Percentiles rank a stretch among this genome's conserved stretches.
phyloP scores from a whole-genome alignment of 2,329 filamentous ascomycete species.

The Fusarium bulbicola region DNA sequence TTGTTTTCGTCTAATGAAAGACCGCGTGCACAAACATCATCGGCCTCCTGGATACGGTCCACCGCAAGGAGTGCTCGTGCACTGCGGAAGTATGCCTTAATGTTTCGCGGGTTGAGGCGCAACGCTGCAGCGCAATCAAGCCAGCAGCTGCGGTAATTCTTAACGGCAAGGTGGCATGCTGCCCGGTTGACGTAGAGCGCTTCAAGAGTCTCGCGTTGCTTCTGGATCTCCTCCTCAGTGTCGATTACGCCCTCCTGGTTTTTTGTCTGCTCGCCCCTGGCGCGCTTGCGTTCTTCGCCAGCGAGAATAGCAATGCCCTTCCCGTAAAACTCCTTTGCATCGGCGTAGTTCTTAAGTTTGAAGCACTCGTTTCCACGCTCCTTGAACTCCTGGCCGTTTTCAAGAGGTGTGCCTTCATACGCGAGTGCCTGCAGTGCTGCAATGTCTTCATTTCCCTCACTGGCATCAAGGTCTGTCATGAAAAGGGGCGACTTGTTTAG shows the following conservation, averaged over 20 bases:
- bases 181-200: conserved; percentile 87
- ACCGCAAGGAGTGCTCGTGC: conserved; percentile 80
- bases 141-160: conserved; percentile 88
- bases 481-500: conserved; percentile 80
- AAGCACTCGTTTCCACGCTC: conserved; percentile 94
- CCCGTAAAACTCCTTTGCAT: conserved; percentile 91
- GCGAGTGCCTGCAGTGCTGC: conserved; percentile 90
- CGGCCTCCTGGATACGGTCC: conserved; percentile 80
- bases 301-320: conserved; percentile 82
- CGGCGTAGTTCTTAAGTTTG: conserved; percentile 74
- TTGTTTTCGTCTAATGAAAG: conserved; percentile 78
- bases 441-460: conserved; percentile 82
- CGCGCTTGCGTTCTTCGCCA: conserved; percentile 67
- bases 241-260: conserved; percentile 45
- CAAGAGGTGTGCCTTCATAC: conserved; percentile 89
- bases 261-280: conserved; percentile 48
- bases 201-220: conserved; percentile 74
- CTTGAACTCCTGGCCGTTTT: conserved; percentile 86
- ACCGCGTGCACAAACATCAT: conserved; percentile 79
- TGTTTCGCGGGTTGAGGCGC: conserved; percentile 78
- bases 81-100: conserved; percentile 93
- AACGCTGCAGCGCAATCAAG: conserved; percentile 85
- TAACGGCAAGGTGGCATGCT: conserved; percentile 86
- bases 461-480: conserved; percentile 93
- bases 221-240: conserved; percentile 64